Conservation (phyloP, 306 rosid species). For the Delonix regia region DNA sequence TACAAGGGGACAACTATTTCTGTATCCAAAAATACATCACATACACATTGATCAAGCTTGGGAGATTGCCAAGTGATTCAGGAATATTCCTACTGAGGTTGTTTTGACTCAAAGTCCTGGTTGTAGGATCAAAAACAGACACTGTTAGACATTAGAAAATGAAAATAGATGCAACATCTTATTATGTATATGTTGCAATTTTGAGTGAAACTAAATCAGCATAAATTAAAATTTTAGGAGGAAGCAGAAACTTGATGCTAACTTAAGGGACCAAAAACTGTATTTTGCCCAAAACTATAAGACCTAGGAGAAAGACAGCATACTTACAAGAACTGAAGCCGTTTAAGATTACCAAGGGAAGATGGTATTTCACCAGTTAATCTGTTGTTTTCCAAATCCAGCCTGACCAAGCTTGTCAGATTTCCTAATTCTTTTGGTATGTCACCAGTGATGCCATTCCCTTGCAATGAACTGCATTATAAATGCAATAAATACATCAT, state of each 20-base stretch:
- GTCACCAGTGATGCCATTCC: conserved; percentile 75
- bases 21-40: conserved; percentile 43
- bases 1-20: background rate
- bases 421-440: conserved; percentile 86
- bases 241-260: background rate
- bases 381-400: conserved; percentile 80
- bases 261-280: background rate
- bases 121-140: conserved; percentile 32
- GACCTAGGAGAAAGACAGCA: conserved; percentile 30
- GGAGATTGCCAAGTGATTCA: conserved; percentile 67
- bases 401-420: conserved; percentile 65
- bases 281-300: background rate
- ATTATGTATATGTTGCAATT: background rate
- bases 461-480: conserved; percentile 75
- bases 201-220: background rate
- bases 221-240: background rate
- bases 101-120: conserved; percentile 88
- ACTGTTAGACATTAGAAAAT: conserved; percentile 33
- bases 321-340: conserved; percentile 91
- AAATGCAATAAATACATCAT: conserved; percentile 32
- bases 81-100: conserved; percentile 80
- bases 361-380: conserved; percentile 85
- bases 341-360: conserved; percentile 75
- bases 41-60: conserved; percentile 72
- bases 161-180: conserved; percentile 21